Evolutionary conservation across 345 rosid genomes (phyloP), one percentile per base, ranked within the genome.

Genomic region (Nasturtium officinale): DNA sequence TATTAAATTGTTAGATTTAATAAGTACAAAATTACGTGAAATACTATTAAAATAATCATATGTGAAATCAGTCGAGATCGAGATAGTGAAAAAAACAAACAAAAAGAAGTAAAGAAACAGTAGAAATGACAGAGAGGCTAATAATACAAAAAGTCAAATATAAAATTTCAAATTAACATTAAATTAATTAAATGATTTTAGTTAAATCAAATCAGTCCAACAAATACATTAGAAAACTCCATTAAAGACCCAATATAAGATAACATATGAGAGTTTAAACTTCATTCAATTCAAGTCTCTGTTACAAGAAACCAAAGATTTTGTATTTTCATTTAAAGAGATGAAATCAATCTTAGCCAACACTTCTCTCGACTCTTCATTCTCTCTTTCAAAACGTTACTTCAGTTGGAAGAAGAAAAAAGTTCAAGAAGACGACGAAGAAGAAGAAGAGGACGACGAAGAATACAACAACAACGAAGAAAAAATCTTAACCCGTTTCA

Each of bases 351-450:
- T 94, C 77, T 43, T 77, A 45, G 84, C 96, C 38, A 87, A 74
- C 77, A 68, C 85, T 62, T 82, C 96, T 26, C 88, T 83, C 23
- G 97, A 91, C 65, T 86, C 96, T 63, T 86, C 98, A 9, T 79
- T 91, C 84, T 91, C 99, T 71, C 82, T 91, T 82, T 95, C 99
- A 71, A 90, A 90, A 40, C 84, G 99, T 43, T 90, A 85, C 82
- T 84, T 91, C 87, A 83, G 78, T 82, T 91, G 92, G 91, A 85
- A 80, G 74, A 95, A 83, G 88, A 89, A 87, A 77, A 72, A 84
- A 21, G 82, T 76, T 42, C 84, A 84, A 45, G 91, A 84, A 47
- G 88, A 83, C 3, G 81, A 85, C 58, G 85, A 84, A 20, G 82
- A 78, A 46, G 86, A 82, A 17, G 87, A 84, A 50, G 79, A 77